Evolutionary conservation across 2,329 filamentous ascomycete genomes (phyloP).

Genomic region (Aspergillus pseudotamarii): DNA sequence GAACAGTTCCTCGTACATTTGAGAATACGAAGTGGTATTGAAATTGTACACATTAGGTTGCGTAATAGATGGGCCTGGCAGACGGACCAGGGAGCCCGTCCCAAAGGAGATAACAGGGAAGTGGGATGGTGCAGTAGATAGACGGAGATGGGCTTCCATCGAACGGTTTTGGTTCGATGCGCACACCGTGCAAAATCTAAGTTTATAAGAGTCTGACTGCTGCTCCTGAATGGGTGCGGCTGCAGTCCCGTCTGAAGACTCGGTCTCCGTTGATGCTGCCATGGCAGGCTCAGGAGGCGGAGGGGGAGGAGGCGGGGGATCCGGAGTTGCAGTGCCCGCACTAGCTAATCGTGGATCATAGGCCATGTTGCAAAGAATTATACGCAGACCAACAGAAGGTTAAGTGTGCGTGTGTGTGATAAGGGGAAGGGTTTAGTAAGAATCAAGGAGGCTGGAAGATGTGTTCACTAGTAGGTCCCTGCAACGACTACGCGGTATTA

Average conservation of each 20-base stretch:
- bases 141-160: slow-evolving; percentile 98
- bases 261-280: slow-evolving; percentile 39
- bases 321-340: slow-evolving; percentile 46
- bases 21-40: slow-evolving; percentile 93
- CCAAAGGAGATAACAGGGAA: slow-evolving; percentile 99
- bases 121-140: slow-evolving; percentile 77
- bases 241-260: slow-evolving; percentile 1
- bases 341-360: slow-evolving; percentile 56
- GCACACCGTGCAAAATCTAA: slow-evolving; percentile 98
- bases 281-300: slow-evolving; percentile 37
- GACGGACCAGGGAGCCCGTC: slow-evolving; percentile 88
- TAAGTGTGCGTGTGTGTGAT: neutral
- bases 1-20: slow-evolving; percentile 90
- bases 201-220: slow-evolving; percentile 69
- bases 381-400: slow-evolving; percentile 14
- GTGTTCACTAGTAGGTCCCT: slow-evolving; percentile 38
- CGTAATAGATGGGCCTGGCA: slow-evolving; percentile 86
- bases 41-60: slow-evolving; percentile 98
- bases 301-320: slow-evolving; percentile 53
- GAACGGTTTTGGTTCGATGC: slow-evolving; percentile 98
- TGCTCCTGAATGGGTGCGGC: slow-evolving; percentile 24
- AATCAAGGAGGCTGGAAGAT: slow-evolving; percentile 40
- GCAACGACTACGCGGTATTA: slow-evolving; percentile 32
- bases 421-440: neutral
- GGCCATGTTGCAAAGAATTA: slow-evolving; percentile 42